A percentile compares a stretch with the other conserved stretches of the same genome.
phyloP scores from a whole-genome alignment of 2,329 filamentous ascomycete genomes.

The Ophiostoma perfectum region DNA sequence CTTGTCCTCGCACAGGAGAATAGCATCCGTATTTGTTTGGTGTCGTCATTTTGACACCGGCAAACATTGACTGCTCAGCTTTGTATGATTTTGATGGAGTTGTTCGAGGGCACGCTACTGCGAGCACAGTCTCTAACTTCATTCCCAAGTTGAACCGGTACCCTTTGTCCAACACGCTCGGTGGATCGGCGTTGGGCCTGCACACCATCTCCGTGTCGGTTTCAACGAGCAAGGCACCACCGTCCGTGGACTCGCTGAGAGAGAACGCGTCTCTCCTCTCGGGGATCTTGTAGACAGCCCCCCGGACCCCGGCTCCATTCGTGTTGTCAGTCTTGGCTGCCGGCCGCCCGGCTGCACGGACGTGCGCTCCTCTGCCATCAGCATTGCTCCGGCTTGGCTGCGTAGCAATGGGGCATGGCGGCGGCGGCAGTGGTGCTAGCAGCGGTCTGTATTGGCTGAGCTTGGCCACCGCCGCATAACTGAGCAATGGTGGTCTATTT shows the following conservation, averaged over 20 bases:
- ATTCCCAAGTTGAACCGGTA: too few species aligned
- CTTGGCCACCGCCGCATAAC: slow-evolving; percentile 22
- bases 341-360: background rate
- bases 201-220: background rate
- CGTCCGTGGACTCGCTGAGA: background rate
- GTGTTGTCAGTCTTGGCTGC: background rate
- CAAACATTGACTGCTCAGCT: too few species aligned
- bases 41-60: background rate
- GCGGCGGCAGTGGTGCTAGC: background rate
- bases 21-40: background rate
- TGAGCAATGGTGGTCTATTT: background rate
- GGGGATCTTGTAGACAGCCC: background rate
- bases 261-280: background rate
- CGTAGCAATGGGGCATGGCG: background rate
- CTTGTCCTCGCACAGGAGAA: background rate
- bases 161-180: background rate
- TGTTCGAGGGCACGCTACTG: background rate
- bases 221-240: background rate
- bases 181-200: background rate
- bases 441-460: background rate
- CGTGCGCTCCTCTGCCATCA: background rate
- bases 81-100: background rate
- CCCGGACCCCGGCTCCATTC: background rate
- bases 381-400: background rate
- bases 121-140: too few species aligned